Base-by-base conservation (phyloP, 2,329 filamentous ascomycete species). In the Claviceps sp. region DNA sequence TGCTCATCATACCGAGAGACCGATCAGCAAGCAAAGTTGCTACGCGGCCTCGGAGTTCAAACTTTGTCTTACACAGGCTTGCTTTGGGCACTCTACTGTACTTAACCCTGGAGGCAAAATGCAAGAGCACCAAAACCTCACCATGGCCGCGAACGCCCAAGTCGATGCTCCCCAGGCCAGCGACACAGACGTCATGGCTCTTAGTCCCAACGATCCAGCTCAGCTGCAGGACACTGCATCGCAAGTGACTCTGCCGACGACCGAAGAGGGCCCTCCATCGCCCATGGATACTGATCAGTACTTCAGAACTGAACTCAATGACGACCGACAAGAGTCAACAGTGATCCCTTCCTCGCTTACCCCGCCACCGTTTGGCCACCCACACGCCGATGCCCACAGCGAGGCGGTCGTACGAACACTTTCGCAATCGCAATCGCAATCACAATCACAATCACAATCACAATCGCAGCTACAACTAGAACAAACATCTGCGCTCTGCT, bases 311-410 rank as follows among this genome's bases (percentile, higher is more conserved):
- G 74, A 79, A 54, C 53, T 64, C 53, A 74, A 72, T 60, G 74
- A 78, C 52, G 73, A 76, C 46, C 64, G 68, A 40, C 62, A 64
- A 1, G 60, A 64, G 1, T 59, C 61, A 17, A 61, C 68, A n/a
- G 65, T 79, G 48, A 78, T 80, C 52, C 76, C 77, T 4, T 80
- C 77, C 2, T 80, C 77, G 23, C 63, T 79, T 49, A 80, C 78
- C 2, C 78, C 77, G 3, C 78, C 77, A 23, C 76, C 77, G 0
- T 79, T 76, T 1, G 29, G 29, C 9, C 29, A 34, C 29, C 78
- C 75, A 1, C 77, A 79, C 58, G 59, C 71, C 5, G 67, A 66
- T 16, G 66, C 64, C 34, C 60, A 59, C 48, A 58, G 55, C 20
- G 59, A 59, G 43, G 57, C 59, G 43, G 58, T 59, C 4, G 61